These are phyloP conservation scores for Durusdinium trenchii DNA, from an alignment of 73 alveolate genomes.

Conservation along the genomic window DNA sequence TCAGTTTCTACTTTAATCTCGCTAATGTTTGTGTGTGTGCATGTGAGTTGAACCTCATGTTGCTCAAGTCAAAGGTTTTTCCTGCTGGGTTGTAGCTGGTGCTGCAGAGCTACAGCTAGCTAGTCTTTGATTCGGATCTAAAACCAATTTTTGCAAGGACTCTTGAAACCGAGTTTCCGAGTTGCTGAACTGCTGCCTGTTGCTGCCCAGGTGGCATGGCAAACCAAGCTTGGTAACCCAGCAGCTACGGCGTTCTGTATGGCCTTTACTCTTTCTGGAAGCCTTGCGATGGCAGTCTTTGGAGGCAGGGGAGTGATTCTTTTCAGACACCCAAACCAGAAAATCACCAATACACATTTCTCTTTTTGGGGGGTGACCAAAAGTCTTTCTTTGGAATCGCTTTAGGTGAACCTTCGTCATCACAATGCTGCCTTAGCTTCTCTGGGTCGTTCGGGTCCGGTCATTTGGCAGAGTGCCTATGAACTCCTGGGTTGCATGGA, in stretches of 20 bases:
- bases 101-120: too few relatives aligned
- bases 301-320: background rate
- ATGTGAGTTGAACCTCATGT: too few relatives aligned
- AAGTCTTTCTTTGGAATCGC: background rate
- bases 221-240: constrained; percentile 48
- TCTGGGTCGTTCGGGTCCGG: background rate
- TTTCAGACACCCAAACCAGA: background rate
- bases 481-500: background rate
- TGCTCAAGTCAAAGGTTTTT: too few relatives aligned
- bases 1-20: too few relatives aligned
- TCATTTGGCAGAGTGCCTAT: background rate
- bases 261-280: constrained; percentile 47
- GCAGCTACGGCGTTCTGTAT: constrained; percentile 26
- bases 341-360: too few relatives aligned
- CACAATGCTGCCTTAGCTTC: constrained; percentile 32
- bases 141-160: too few relatives aligned
- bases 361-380: too few relatives aligned
- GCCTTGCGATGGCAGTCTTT: background rate
- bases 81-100: background rate
- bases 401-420: constrained; percentile 9
- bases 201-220: background rate
- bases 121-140: too few relatives aligned
- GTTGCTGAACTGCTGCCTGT: too few relatives aligned
- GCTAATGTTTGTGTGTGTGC: too few relatives aligned
- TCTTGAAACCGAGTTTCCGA: too few relatives aligned